Percentiles rank a stretch among this genome's conserved stretches.
These are phyloP conservation scores for Gastrodia elata DNA, from an alignment of 106 monocot species.

Conservation along the genomic window DNA sequence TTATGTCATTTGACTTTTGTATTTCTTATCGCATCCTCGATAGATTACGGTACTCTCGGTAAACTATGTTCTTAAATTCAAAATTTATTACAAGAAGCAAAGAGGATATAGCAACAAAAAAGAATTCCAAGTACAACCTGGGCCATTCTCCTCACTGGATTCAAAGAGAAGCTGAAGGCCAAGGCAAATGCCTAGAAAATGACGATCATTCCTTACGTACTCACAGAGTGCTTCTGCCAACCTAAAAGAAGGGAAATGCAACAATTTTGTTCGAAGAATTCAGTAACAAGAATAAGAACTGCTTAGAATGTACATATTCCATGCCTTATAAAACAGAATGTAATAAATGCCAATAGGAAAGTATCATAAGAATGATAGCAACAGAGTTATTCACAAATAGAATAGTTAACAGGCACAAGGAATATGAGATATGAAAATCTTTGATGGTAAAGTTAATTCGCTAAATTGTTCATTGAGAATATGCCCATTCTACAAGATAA, in stretches of 20 bases:
- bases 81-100: background rate
- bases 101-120: background rate
- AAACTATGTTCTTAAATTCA: background rate
- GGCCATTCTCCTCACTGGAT: conserved; percentile 89
- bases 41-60: background rate
- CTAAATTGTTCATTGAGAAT: background rate
- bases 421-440: background rate
- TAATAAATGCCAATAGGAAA: background rate
- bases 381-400: background rate
- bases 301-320: background rate
- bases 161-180: conserved; percentile 94
- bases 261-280: background rate
- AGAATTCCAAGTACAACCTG: conserved; percentile 27
- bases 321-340: background rate
- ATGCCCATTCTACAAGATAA: background rate
- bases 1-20: background rate
- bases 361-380: background rate
- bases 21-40: background rate
- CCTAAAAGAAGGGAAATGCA: conserved; percentile 18
- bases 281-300: background rate
- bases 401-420: background rate
- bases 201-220: conserved; percentile 69
- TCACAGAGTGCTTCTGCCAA: conserved; percentile 71
- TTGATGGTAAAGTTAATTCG: background rate
- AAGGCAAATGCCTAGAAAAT: conserved; percentile 90